phyloP scores from a whole-genome alignment of 768 basidiomycete species.

The Boletus bicolor region DNA sequence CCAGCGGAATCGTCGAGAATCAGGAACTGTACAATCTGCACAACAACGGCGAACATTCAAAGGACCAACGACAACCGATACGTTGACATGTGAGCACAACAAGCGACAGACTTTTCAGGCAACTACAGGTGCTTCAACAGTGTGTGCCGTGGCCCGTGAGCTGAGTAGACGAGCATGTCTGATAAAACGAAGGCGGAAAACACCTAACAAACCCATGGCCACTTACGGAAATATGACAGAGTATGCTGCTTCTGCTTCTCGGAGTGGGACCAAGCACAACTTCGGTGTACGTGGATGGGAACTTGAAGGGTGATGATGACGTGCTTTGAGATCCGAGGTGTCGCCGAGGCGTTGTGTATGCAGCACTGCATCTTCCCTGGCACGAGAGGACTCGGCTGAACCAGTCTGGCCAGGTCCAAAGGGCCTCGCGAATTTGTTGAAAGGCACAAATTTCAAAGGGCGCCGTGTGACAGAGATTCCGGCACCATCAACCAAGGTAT shows the following conservation, averaged over 20 bases:
- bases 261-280: slow-evolving; percentile 24
- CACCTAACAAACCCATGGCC: not conserved
- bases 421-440: slow-evolving; percentile 18
- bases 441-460: slow-evolving; percentile 29
- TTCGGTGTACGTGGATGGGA: slow-evolving; percentile 10
- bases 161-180: slow-evolving; percentile 1
- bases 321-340: not conserved
- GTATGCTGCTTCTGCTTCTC: slow-evolving; percentile 29
- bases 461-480: slow-evolving; percentile 16
- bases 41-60: not conserved
- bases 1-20: not conserved
- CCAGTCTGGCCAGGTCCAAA: not conserved
- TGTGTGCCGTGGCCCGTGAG: not conserved
- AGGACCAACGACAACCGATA: not conserved
- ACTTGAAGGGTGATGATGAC: not conserved
- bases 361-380: not conserved
- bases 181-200: not conserved
- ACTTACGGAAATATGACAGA: slow-evolving; percentile 27
- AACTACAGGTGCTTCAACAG: not conserved
- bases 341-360: not conserved
- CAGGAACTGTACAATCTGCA: not conserved
- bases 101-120: not conserved
- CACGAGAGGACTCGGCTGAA: not conserved
- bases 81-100: not conserved
- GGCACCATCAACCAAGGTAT: slow-evolving; percentile 10